Base-by-base conservation (phyloP, 192 early-diverging fungal genomes). In the Rhizophagus clarus region DNA sequence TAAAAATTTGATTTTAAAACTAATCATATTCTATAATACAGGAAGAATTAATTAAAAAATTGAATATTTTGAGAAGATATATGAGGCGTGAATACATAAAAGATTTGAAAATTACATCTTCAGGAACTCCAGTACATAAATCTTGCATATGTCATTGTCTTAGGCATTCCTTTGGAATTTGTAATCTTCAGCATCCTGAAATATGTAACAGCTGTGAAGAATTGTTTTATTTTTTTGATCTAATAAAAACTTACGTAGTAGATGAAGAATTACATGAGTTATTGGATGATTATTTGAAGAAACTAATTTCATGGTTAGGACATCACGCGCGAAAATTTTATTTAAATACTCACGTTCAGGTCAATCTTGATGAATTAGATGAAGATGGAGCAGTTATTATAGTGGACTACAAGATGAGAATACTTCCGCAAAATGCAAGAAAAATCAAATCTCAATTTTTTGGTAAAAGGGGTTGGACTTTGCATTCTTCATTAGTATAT, bases 101-200 rank as follows among this genome's bases (percentile, higher is more conserved):
- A 72, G 40, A 72, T 42, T 20, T 47, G 6, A 40, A 72, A 24
- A 45, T 72, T 45, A 45, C 70, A 5, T 20, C 17, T 11, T 6
- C 15, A 42, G 20, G 70, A 3, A 45, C 26, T 42, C 34, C 70
- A 42, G 8, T 45, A 24, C 40, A 72, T 26, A 72, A 45, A 42
- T 14, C 37, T 45, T 72, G 40, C 4, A 72, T 72, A 42, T 42
- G 40, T 45, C 42, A 72, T 42, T 72, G 70, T 47, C 3, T 72
- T 14, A 6, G 29, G 14, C 40, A 24, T 47, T 6, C 70, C 4
- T 72, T 72, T 72, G 70, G 40, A 24, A 22, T 22, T 22, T 72
- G 40, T 42, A 26, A 72, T 28, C 26, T 72, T 20, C 14, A 17
- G 17, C 70, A 72, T 72, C 14, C 0, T 3, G 17, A 24, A 20